Evolutionary conservation across 1,139 yeast genomes (phyloP).

Genomic region (Geotrichum siamense): DNA sequence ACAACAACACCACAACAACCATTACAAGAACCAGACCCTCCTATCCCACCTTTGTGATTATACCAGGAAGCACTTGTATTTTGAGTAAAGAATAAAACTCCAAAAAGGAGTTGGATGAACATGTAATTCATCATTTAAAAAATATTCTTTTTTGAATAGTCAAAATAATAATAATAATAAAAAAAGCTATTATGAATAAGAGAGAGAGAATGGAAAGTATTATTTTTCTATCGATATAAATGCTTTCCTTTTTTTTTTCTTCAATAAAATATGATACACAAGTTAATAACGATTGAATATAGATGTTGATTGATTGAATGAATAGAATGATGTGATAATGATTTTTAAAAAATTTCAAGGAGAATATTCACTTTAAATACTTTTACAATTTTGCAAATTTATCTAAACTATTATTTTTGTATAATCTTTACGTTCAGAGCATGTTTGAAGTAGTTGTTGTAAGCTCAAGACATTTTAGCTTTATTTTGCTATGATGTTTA

Average conservation of each 20-base stretch:
- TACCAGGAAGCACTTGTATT: conserved; percentile 24
- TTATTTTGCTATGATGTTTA: too few species aligned
- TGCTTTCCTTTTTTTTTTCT: neutral
- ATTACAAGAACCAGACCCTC: conserved; percentile 22
- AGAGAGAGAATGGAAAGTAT: conserved; percentile 19
- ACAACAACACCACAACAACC: conserved; percentile 29
- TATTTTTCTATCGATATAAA: neutral
- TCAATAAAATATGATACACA: too few species aligned
- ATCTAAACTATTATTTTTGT: neutral
- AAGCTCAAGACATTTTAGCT: conserved; percentile 1
- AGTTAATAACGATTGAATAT: neutral
- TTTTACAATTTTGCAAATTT: neutral
- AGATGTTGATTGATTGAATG: neutral
- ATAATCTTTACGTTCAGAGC: neutral
- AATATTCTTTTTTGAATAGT: too few species aligned
- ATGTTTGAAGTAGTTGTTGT: conserved; percentile 3
- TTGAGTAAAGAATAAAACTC: conserved; percentile 16
- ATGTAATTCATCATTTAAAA: conserved; percentile 7
- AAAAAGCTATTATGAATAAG: conserved; percentile 9
- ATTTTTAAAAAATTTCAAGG: neutral
- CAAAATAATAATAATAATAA: neutral
- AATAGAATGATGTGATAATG: neutral
- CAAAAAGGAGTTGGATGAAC: conserved; percentile 12
- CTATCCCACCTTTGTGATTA: conserved; percentile 22
- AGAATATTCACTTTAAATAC: neutral